phyloP scores from a whole-genome alignment of 352 stramenopile species.

The Blastocystis sp. region DNA sequence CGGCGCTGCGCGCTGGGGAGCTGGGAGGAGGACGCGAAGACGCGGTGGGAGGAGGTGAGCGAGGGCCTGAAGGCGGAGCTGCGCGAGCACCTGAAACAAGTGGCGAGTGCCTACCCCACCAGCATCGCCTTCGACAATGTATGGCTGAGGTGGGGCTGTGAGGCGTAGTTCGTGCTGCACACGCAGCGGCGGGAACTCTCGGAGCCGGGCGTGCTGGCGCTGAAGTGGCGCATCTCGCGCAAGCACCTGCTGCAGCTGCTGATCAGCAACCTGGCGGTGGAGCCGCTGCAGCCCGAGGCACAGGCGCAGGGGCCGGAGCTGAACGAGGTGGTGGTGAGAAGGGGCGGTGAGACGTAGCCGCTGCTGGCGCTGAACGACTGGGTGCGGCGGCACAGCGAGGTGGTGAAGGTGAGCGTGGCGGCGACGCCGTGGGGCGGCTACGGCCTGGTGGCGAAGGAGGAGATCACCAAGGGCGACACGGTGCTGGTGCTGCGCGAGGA shows the following conservation, averaged over 20 bases:
- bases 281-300: background rate
- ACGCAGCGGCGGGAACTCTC: background rate
- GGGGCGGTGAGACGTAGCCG: background rate
- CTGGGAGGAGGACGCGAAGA: background rate
- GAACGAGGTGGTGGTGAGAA: background rate
- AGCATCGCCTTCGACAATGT: background rate
- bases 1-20: background rate
- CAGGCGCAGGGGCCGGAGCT: background rate
- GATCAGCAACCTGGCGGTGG: background rate
- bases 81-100: background rate
- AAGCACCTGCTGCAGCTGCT: constrained; percentile 16
- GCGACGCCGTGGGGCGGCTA: background rate
- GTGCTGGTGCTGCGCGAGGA: background rate
- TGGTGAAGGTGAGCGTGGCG: background rate
- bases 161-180: background rate
- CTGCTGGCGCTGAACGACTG: constrained; percentile 20
- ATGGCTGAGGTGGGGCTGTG: background rate
- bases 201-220: background rate
- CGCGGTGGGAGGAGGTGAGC: background rate
- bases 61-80: background rate
- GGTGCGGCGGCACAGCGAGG: constrained; percentile 15
- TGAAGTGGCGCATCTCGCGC: background rate
- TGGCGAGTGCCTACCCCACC: background rate
- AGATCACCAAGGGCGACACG: background rate
- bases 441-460: background rate